Percentiles rank a stretch among this genome's conserved stretches.
phyloP scores from a whole-genome alignment of 2,329 filamentous ascomycete species.

The Tolypocladium pustulatum region DNA sequence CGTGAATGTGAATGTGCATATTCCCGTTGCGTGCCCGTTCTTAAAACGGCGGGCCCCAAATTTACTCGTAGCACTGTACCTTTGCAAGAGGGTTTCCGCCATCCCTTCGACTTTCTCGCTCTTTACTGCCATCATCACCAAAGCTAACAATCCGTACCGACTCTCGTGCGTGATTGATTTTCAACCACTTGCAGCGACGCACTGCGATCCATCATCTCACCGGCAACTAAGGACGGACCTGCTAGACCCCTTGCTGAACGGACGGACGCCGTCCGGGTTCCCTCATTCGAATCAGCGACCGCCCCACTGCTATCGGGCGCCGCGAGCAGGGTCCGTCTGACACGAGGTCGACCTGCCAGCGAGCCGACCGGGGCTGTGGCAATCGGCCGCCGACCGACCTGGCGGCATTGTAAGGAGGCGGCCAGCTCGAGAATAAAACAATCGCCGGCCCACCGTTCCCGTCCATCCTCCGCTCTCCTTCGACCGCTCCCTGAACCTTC shows the following conservation, averaged over 20 bases:
- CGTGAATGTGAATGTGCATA: background rate
- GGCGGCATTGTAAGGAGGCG: background rate
- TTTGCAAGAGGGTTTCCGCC: background rate
- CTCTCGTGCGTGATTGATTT: background rate
- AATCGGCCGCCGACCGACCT: background rate
- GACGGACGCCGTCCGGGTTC: background rate
- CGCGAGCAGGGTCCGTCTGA: background rate
- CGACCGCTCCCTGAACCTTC: background rate
- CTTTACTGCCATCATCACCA: background rate
- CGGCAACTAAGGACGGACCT: background rate
- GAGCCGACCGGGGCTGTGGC: background rate
- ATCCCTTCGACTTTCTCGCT: background rate
- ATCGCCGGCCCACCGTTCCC: background rate
- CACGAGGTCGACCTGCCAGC: background rate
- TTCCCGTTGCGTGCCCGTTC: background rate
- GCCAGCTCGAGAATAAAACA: background rate
- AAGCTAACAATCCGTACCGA: background rate
- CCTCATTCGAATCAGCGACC: background rate
- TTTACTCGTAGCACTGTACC: background rate
- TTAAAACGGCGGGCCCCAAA: background rate
- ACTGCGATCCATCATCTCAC: background rate
- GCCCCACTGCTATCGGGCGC: constrained; percentile 2
- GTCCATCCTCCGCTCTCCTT: background rate
- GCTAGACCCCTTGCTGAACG: background rate
- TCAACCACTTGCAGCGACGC: background rate